These are phyloP conservation scores for Lineolata rhizophorae DNA, from an alignment of 495 filamentous ascomycete genomes.

Conservation along the genomic window DNA sequence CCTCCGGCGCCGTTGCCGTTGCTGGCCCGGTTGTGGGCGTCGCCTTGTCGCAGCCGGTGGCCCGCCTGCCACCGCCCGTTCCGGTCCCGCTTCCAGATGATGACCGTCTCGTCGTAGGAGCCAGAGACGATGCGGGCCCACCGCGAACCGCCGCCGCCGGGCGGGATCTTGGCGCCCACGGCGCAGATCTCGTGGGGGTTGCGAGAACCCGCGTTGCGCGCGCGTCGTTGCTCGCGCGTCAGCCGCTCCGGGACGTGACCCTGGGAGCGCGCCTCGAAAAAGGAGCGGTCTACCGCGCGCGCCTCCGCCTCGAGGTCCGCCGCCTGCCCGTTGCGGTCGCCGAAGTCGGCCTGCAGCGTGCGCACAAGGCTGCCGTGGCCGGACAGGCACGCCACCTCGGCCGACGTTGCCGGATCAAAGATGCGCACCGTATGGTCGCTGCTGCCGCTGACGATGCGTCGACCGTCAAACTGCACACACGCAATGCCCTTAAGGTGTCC, in stretches of 20 bases:
- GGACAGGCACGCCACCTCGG: slow-evolving; percentile 69
- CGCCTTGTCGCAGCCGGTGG: slow-evolving; percentile 47
- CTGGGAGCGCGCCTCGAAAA: slow-evolving; percentile 31
- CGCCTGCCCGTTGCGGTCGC: slow-evolving; percentile 59
- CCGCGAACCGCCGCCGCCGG: slow-evolving; percentile 65
- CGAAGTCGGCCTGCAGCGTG: slow-evolving; percentile 84
- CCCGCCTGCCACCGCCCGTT: slow-evolving; percentile 62
- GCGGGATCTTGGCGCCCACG: slow-evolving; percentile 62
- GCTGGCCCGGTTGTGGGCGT: slow-evolving; percentile 27
- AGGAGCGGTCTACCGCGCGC: slow-evolving; percentile 43
- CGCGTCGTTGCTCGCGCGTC: slow-evolving; percentile 23
- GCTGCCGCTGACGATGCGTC: slow-evolving; percentile 86
- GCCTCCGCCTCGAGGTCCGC: slow-evolving; percentile 53
- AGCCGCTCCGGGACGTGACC: slow-evolving; percentile 1
- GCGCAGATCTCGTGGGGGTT: slow-evolving; percentile 56
- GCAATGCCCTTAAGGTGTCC: slow-evolving; percentile 93
- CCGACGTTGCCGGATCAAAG: slow-evolving; percentile 62
- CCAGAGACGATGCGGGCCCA: slow-evolving; percentile 85
- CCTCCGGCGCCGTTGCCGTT: slow-evolving; percentile 1
- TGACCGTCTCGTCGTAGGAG: slow-evolving; percentile 85
- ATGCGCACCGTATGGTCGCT: slow-evolving; percentile 90
- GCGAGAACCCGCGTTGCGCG: slow-evolving; percentile 53
- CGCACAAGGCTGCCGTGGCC: slow-evolving; percentile 71
- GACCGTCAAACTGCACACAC: slow-evolving; percentile 92
- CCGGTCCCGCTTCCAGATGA: slow-evolving; percentile 74